phyloP scores from a whole-genome alignment of 352 stramenopile species.

The Phytophthora boehmeriae region DNA sequence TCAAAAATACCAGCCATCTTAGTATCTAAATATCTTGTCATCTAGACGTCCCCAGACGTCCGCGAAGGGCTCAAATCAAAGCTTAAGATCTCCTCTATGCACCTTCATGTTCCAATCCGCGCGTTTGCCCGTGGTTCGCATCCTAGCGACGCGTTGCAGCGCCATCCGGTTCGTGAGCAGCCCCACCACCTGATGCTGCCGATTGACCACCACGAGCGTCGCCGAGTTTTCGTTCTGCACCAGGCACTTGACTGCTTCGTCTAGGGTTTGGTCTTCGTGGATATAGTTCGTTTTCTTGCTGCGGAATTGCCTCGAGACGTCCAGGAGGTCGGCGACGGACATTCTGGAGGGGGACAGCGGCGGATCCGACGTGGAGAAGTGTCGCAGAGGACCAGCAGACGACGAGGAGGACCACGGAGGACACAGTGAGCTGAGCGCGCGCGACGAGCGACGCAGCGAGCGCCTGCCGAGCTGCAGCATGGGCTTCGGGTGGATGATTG shows the following conservation, averaged over 20 bases:
- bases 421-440: background rate
- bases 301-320: slow-evolving; percentile 73
- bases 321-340: slow-evolving; percentile 72
- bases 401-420: background rate
- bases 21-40: too few relatives aligned
- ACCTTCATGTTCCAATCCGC: slow-evolving; percentile 68
- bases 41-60: too few relatives aligned
- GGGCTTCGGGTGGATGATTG: background rate
- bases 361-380: slow-evolving; percentile 15
- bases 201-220: slow-evolving; percentile 78
- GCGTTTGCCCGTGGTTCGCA: slow-evolving; percentile 43
- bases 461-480: too few relatives aligned
- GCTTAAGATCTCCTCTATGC: background rate
- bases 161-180: slow-evolving; percentile 80
- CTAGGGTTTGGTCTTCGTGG: slow-evolving; percentile 60
- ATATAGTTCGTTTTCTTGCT: slow-evolving; percentile 81
- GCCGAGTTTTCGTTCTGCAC: slow-evolving; percentile 79
- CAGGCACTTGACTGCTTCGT: slow-evolving; percentile 69
- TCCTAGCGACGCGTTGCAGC: slow-evolving; percentile 63
- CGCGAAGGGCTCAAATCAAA: background rate
- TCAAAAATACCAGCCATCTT: too few relatives aligned
- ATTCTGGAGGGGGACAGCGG: slow-evolving; percentile 48
- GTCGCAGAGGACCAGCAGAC: background rate
- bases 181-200: slow-evolving; percentile 70
- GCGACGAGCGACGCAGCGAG: too few relatives aligned